Evolutionary conservation across 108 stramenopile genomes (phyloP), one percentile per base, ranked within the genome.

Genomic region (Cylindrotheca fusiformis): DNA sequence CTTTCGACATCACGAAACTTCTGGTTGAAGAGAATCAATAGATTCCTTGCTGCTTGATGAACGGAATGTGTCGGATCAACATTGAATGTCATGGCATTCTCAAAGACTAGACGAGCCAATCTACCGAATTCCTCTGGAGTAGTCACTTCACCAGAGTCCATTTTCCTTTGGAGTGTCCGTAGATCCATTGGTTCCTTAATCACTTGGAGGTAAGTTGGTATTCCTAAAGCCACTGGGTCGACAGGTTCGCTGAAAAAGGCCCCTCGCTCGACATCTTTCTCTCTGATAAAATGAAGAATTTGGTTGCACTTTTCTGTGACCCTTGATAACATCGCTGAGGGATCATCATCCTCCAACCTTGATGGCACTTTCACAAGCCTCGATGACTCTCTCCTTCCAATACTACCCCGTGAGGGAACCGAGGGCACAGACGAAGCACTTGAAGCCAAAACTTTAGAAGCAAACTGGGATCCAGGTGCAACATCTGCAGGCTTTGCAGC

Each of bases 181-280:
- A 99, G 61, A 81, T 99, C 98, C 98, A 99, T 99, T 21, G 98
- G 97, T 21, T 90, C 73, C 22, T 67, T 80, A 49, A 96, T 87
- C 10, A 94, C 74, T 51, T 97, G 94, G 64, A 75, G 72, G 67
- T 99, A 99, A 32, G 94, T 95, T 0, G 96, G 97, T 45, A 99
- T 84, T 10, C 79, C 77, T 12, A 96, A 87, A 10, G 91, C 89
- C 19, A 97, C 80, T 3, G 96, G 95, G 74, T 99, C 98, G 2
- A 99, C 98, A 44, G 97, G 96, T 52, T 81, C 60, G 17, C 71
- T 69, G 52, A 94, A 94, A 59, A 88, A 84, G n/a, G 74, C 74
- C 20, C 85, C 85, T 20, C 60, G 26, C 8, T 77, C 74, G 1
- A 66, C 60, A 69, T 94, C 92, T 50, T 81, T 85, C 25, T 74